These are phyloP conservation scores for Penicillium canariense DNA, from an alignment of 495 filamentous ascomycete genomes.

Conservation along the genomic window DNA sequence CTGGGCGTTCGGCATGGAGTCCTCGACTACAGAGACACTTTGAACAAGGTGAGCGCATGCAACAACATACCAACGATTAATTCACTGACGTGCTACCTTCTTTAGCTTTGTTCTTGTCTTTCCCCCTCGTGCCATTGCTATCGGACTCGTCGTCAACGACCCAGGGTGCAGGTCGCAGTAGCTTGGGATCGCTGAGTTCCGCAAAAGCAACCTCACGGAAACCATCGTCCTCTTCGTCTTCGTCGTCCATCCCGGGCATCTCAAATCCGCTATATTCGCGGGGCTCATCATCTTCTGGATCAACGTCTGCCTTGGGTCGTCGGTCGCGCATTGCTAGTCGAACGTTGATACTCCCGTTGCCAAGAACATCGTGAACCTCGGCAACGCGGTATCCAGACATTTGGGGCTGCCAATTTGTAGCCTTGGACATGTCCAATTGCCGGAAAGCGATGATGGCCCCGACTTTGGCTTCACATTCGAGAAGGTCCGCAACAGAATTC, in stretches of 20 bases:
- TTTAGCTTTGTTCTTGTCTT: slow-evolving; percentile 18
- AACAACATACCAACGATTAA: slow-evolving; percentile 29
- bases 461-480: slow-evolving; percentile 47
- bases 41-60: slow-evolving; percentile 31
- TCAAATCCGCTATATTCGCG: slow-evolving; percentile 65
- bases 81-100: slow-evolving; percentile 45
- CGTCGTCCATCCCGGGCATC: slow-evolving; percentile 57
- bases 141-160: slow-evolving; percentile 5
- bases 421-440: slow-evolving; percentile 67
- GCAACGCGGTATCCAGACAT: slow-evolving; percentile 67
- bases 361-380: slow-evolving; percentile 52
- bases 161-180: slow-evolving; percentile 44
- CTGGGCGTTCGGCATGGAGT: slow-evolving; percentile 23
- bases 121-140: slow-evolving; percentile 8
- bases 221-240: slow-evolving; percentile 54
- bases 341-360: slow-evolving; percentile 52
- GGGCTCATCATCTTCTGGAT: slow-evolving; percentile 49
- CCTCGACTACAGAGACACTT: slow-evolving; percentile 36
- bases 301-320: slow-evolving; percentile 45
- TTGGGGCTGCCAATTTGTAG: slow-evolving; percentile 74
- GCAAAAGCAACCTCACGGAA: slow-evolving; percentile 49
- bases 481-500: slow-evolving; percentile 52
- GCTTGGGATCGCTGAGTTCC: slow-evolving; percentile 61
- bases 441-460: slow-evolving; percentile 81
- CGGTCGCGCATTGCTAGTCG: slow-evolving; percentile 70